These are phyloP conservation scores for Ashbya aceris DNA, from an alignment of 1,139 yeast species.

Conservation along the genomic window DNA sequence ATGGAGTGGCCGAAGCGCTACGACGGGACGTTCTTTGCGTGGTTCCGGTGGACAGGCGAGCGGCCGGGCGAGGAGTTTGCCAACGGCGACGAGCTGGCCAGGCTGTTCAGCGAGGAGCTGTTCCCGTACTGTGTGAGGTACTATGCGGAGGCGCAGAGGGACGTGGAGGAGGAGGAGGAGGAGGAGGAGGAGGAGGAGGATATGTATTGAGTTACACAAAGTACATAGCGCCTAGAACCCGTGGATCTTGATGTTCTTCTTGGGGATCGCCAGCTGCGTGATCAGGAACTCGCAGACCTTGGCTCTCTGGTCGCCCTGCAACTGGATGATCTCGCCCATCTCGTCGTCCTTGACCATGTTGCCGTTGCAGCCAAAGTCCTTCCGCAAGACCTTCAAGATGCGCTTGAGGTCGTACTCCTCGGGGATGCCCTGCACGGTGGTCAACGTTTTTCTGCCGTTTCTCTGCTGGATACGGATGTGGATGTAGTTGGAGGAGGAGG, in stretches of 20 bases:
- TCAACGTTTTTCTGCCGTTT: constrained; percentile 97
- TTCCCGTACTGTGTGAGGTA: constrained; percentile 67
- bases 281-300: constrained; percentile 92
- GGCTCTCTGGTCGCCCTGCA: constrained; percentile 98
- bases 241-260: constrained; percentile 95
- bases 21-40: constrained; percentile 53
- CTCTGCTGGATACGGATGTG: constrained; percentile 99
- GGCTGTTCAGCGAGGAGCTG: constrained; percentile 53
- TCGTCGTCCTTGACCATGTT: constrained; percentile 95
- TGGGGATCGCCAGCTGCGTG: constrained; percentile 77
- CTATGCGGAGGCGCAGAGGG: constrained; percentile 52
- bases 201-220: constrained; percentile 3
- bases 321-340: constrained; percentile 92
- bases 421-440: constrained; percentile 97
- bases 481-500: constrained; percentile 90
- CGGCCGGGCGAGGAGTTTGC: constrained; percentile 69
- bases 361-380: constrained; percentile 98
- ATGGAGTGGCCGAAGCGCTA: constrained; percentile 55
- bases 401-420: constrained; percentile 90
- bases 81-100: constrained; percentile 60
- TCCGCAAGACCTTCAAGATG: constrained; percentile 86
- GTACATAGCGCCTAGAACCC: constrained; percentile 54
- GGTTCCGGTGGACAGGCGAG: constrained; percentile 55
- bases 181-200: not conserved
- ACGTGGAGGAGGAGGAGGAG: constrained; percentile 29